Evolutionary conservation across 331 rosid genomes (phyloP).

Genomic region (Malus hybrid): DNA sequence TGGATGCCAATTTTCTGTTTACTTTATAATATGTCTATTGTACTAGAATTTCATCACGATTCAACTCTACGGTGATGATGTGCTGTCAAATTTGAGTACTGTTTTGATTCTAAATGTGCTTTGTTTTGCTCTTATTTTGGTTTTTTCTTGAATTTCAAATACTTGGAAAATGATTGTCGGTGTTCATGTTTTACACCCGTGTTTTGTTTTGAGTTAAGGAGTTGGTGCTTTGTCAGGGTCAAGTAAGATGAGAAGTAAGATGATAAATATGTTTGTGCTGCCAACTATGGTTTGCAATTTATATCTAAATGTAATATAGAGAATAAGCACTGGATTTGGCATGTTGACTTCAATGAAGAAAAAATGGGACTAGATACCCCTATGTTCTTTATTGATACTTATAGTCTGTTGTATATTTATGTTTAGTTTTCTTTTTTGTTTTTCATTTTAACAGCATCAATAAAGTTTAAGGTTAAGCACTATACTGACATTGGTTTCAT

Average conservation of each 20-base stretch:
- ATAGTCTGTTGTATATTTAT: background rate
- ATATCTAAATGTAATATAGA: too few species aligned
- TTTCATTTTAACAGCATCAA: background rate
- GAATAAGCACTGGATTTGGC: too few species aligned
- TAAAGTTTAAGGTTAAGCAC: background rate
- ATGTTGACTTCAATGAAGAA: too few species aligned
- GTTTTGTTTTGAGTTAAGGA: background rate
- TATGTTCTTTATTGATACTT: background rate
- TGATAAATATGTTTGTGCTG: too few species aligned
- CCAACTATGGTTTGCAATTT: too few species aligned
- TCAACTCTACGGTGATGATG: background rate
- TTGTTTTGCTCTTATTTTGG: background rate
- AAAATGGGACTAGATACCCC: background rate
- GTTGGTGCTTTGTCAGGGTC: background rate
- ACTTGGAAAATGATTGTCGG: background rate
- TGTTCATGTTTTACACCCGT: background rate
- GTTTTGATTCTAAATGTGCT: background rate
- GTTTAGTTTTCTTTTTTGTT: background rate
- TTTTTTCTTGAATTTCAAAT: background rate
- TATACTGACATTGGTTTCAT: constrained; percentile 27
- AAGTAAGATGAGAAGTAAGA: too few species aligned
- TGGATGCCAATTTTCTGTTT: background rate
- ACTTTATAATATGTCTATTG: background rate
- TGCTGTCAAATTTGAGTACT: background rate
- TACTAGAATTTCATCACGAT: background rate